Conservation (phyloP, 1,284 basidiomycete species). For the Cryptococcus sp. region DNA sequence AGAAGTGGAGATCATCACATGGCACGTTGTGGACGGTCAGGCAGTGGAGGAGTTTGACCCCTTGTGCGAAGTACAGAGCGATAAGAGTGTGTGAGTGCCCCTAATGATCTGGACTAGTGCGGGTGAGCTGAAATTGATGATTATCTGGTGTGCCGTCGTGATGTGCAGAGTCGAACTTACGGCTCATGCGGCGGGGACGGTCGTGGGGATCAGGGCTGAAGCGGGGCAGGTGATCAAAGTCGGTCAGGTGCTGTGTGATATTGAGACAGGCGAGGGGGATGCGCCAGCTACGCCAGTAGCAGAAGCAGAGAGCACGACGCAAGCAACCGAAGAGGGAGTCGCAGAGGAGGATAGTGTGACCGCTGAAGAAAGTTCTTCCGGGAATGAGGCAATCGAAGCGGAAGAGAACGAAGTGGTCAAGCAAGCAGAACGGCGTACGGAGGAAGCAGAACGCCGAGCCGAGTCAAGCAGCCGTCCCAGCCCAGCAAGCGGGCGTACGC, state of each 20-base stretch:
- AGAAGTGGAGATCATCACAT: constrained; percentile 85
- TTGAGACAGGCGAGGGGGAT: constrained; percentile 70
- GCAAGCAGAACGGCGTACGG: not conserved
- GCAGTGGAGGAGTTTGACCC: constrained; percentile 76
- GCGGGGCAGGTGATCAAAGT: constrained; percentile 87
- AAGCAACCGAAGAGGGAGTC: constrained; percentile 1
- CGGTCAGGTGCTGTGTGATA: constrained; percentile 76
- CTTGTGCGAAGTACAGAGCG: constrained; percentile 89
- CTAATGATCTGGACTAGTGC: not conserved
- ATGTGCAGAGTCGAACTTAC: constrained; percentile 83
- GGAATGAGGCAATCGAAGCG: too few species aligned
- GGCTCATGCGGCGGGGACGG: constrained; percentile 76
- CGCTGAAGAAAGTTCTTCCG: not conserved
- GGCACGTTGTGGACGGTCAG: constrained; percentile 70
- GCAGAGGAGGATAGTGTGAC: constrained; percentile 2
- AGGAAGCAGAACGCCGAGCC: not conserved
- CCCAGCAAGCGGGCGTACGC: too few species aligned
- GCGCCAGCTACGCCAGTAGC: not conserved
- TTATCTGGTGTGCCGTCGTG: not conserved
- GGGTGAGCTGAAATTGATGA: not conserved
- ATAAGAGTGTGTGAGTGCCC: constrained; percentile 62
- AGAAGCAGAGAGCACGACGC: not conserved
- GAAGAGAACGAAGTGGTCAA: too few species aligned
- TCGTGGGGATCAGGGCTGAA: constrained; percentile 71
- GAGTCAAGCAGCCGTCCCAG: too few species aligned